Percentiles rank a stretch among this genome's conserved stretches.
Evolutionary conservation across 2,329 filamentous ascomycete genomes (phyloP).

Genomic region (Hymenoscyphus fructigenus): DNA sequence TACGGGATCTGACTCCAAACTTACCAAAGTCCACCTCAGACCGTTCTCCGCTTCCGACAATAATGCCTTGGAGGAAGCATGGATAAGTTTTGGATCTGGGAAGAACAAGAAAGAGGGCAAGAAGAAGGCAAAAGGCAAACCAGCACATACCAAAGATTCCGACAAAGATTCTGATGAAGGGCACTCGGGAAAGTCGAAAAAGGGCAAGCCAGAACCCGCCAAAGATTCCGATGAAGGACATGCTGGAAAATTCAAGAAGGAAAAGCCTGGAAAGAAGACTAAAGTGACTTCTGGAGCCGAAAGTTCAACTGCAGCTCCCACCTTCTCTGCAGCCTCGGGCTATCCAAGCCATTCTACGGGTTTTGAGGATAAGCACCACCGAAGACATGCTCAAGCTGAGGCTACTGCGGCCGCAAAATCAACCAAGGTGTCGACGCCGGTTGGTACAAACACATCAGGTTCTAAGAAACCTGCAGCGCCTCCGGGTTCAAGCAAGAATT

Average conservation of each 20-base stretch:
- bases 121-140: slow-evolving; percentile 29
- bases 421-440: background rate
- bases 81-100: slow-evolving; percentile 59
- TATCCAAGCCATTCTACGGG: background rate
- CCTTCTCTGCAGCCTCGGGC: background rate
- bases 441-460: too few species aligned
- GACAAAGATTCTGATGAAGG: background rate
- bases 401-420: background rate
- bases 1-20: slow-evolving; percentile 49
- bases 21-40: slow-evolving; percentile 61
- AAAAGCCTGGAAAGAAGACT: background rate
- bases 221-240: background rate
- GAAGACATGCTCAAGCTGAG: slow-evolving; percentile 1
- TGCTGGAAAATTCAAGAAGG: background rate
- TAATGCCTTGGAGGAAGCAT: slow-evolving; percentile 73
- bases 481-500: too few species aligned
- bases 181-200: background rate
- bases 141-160: slow-evolving; percentile 22
- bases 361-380: background rate
- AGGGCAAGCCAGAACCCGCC: background rate
- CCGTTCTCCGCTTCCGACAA: slow-evolving; percentile 82
- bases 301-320: too few species aligned
- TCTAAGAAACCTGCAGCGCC: too few species aligned
- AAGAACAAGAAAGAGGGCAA: slow-evolving; percentile 49
- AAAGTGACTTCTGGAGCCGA: background rate